Conservation (phyloP, 2,329 filamentous ascomycete species). For the Ascochyta koolunga region DNA sequence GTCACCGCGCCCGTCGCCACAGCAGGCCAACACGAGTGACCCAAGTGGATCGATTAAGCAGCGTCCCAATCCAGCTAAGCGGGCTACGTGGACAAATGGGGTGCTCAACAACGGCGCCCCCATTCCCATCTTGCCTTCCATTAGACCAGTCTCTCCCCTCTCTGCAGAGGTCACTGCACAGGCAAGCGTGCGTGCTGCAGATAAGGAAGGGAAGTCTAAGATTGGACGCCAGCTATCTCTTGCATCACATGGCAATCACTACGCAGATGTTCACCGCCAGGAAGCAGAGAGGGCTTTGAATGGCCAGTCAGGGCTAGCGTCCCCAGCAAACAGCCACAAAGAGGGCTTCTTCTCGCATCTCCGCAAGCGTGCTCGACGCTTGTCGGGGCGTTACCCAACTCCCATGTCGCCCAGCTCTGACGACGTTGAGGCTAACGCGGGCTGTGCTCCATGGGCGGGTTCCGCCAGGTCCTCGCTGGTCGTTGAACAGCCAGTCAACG, state of each 20-base stretch:
- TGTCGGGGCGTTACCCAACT: constrained; percentile 88
- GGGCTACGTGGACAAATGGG: constrained; percentile 92
- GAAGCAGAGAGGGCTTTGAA: constrained; percentile 91
- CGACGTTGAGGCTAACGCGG: constrained; percentile 90
- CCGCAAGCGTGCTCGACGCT: constrained; percentile 86
- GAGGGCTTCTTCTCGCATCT: constrained; percentile 99
- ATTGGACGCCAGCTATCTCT: constrained; percentile 93
- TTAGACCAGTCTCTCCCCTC: constrained; percentile 93
- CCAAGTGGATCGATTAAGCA: constrained; percentile 55
- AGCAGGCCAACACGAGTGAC: constrained; percentile 53
- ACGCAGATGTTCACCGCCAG: constrained; percentile 85
- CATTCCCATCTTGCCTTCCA: constrained; percentile 94
- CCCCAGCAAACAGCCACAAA: constrained; percentile 79
- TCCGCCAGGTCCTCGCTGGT: constrained; percentile 85
- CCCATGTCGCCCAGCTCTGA: constrained; percentile 80
- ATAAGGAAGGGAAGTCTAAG: constrained; percentile 74
- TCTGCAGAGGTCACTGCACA: constrained; percentile 91
- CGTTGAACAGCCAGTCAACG: constrained; percentile 61
- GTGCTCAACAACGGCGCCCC: constrained; percentile 76
- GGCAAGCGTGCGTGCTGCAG: constrained; percentile 68
- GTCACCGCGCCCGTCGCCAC: constrained; percentile 51
- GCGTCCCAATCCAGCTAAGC: constrained; percentile 71
- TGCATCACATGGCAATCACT: constrained; percentile 90
- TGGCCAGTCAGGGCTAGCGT: constrained; percentile 75
- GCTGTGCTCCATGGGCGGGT: constrained; percentile 81